Evolutionary conservation across 108 stramenopile genomes (phyloP).

Genomic region (Epipyxis sp.): DNA sequence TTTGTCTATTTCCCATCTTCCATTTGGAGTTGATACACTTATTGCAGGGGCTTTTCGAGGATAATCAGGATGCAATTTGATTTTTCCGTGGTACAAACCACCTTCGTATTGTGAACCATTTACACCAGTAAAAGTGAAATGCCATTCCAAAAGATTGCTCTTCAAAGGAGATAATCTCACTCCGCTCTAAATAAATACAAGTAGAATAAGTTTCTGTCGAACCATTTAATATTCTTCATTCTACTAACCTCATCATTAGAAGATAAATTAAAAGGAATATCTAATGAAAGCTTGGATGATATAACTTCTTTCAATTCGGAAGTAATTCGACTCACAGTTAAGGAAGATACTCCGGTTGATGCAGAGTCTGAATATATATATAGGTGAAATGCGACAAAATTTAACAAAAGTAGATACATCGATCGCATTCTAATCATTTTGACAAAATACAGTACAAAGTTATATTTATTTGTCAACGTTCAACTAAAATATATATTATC

Average conservation of each 20-base stretch:
- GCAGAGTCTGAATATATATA: no score
- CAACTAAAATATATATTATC: no score
- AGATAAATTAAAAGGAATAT: neutral
- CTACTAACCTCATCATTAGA: neutral
- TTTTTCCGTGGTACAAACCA: conserved; percentile 43
- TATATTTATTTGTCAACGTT: no score
- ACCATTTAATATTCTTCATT: neutral
- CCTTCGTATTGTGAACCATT: conserved; percentile 42
- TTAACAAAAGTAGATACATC: neutral
- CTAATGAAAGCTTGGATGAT: neutral
- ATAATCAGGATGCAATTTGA: conserved; percentile 11
- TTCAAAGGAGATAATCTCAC: neutral
- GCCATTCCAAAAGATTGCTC: conserved; percentile 39
- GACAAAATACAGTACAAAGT: neutral
- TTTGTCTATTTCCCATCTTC: neutral
- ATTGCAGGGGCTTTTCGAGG: conserved; percentile 3
- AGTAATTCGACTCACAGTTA: neutral
- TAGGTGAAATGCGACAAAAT: neutral
- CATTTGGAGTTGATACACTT: neutral
- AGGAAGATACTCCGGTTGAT: neutral
- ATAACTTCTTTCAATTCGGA: conserved; percentile 21
- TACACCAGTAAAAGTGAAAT: conserved; percentile 43
- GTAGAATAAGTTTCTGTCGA: neutral
- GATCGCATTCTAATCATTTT: neutral
- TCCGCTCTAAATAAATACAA: neutral